Evolutionary conservation across 768 basidiomycete species (phyloP).

Genomic region (Cystofilobasidium capitatum): DNA sequence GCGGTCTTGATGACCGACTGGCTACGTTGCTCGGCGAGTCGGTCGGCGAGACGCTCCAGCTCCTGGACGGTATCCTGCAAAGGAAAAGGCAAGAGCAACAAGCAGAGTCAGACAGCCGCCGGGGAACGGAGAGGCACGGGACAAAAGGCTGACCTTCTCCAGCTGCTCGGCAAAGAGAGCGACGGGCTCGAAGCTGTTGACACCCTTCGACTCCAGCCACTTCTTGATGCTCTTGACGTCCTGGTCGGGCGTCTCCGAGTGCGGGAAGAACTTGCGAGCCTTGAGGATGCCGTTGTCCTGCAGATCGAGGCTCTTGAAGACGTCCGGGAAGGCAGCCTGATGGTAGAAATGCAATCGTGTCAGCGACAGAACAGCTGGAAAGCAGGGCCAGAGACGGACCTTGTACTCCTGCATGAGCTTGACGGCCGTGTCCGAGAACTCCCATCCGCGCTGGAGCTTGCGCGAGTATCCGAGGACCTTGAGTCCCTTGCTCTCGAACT

Average conservation of each 20-base stretch:
- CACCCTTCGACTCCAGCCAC: slow-evolving; percentile 80
- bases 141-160: slow-evolving; percentile 50
- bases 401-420: slow-evolving; percentile 75
- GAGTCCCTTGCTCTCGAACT: slow-evolving; percentile 85
- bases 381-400: slow-evolving; percentile 36
- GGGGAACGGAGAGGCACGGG: slow-evolving; percentile 7
- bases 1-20: slow-evolving; percentile 69
- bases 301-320: slow-evolving; percentile 63
- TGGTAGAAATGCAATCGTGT: not conserved
- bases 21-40: slow-evolving; percentile 53
- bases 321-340: slow-evolving; percentile 60
- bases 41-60: slow-evolving; percentile 68
- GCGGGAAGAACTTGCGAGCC: slow-evolving; percentile 54
- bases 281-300: slow-evolving; percentile 73
- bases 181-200: slow-evolving; percentile 84
- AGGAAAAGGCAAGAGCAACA: not conserved
- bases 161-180: slow-evolving; percentile 86
- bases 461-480: slow-evolving; percentile 89
- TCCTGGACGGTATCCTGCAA: slow-evolving; percentile 62
- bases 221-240: slow-evolving; percentile 63
- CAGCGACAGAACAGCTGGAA: not conserved
- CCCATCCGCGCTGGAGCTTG: slow-evolving; percentile 78
- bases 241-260: slow-evolving; percentile 53
- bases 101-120: not conserved
- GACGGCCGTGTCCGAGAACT: slow-evolving; percentile 80